These are phyloP conservation scores for Pythium brachiatum DNA, from an alignment of 352 stramenopile species.

Conservation along the genomic window DNA sequence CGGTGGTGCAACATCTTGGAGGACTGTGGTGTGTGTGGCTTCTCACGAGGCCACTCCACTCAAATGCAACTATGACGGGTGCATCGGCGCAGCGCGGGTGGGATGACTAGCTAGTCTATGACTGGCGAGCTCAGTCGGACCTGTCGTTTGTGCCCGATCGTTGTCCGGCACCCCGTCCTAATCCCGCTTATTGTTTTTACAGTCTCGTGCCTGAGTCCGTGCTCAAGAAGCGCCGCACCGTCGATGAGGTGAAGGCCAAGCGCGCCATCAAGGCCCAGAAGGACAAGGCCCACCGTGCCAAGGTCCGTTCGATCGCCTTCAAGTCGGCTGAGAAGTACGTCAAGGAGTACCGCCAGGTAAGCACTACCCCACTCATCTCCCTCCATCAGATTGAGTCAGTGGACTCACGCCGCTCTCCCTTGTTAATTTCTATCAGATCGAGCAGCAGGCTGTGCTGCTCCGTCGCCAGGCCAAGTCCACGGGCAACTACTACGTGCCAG, in stretches of 20 bases:
- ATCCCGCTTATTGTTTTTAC: slow-evolving; percentile 32
- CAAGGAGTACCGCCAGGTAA: slow-evolving; percentile 95
- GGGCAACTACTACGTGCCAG: slow-evolving; percentile 97
- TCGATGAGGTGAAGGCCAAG: slow-evolving; percentile 88
- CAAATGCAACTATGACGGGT: slow-evolving; percentile 88
- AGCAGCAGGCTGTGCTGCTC: slow-evolving; percentile 93
- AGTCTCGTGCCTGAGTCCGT: slow-evolving; percentile 89
- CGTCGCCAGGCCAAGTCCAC: slow-evolving; percentile 94
- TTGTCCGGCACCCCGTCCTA: slow-evolving; percentile 72
- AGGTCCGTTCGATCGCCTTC: slow-evolving; percentile 89
- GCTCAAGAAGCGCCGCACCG: slow-evolving; percentile 90
- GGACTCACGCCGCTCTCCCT: neutral
- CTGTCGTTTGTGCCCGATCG: slow-evolving; percentile 15
- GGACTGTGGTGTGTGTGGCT: slow-evolving; percentile 81
- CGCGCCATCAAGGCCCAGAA: slow-evolving; percentile 68
- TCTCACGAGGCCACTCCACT: slow-evolving; percentile 62
- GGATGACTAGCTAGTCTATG: neutral
- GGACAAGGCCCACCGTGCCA: slow-evolving; percentile 82
- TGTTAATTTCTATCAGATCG: slow-evolving; percentile 42
- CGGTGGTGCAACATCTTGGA: slow-evolving; percentile 61
- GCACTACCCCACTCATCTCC: slow-evolving; percentile 1
- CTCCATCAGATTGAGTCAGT: neutral
- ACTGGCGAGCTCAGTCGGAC: slow-evolving; percentile 1
- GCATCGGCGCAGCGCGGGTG: slow-evolving; percentile 33
- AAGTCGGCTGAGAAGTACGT: slow-evolving; percentile 98